Conservation (phyloP, 108 stramenopile genomes). For the Poteriospumella lacustris region DNA sequence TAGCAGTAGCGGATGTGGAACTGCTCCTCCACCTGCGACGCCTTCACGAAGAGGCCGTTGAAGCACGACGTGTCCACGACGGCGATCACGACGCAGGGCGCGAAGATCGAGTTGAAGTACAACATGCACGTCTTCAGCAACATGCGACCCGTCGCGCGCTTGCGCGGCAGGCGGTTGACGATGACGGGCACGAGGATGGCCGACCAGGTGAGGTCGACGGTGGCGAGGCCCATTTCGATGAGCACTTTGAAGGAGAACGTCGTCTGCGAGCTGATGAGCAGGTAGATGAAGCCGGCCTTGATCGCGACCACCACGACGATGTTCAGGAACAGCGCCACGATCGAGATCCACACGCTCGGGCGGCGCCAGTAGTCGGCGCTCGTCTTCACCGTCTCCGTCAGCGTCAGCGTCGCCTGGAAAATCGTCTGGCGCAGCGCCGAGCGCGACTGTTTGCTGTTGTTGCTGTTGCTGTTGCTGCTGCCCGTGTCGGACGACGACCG, state of each 20-base stretch:
- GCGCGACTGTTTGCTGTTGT: too few relatives aligned
- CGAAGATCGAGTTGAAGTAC: not conserved
- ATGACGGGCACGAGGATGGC: not conserved
- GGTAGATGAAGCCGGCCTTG: not conserved
- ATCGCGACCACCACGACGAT: not conserved
- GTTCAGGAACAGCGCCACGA: not conserved
- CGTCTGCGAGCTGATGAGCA: not conserved
- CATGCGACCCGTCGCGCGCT: not conserved
- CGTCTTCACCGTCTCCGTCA: not conserved
- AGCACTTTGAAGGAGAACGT: not conserved
- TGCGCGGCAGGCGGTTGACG: not conserved
- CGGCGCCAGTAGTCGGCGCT: not conserved
- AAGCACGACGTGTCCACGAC: not conserved
- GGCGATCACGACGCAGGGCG: not conserved
- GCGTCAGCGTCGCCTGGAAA: too few relatives aligned
- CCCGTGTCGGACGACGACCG: too few relatives aligned
- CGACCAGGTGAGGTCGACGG: not conserved
- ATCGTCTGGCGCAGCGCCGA: too few relatives aligned
- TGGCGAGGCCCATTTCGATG: not conserved
- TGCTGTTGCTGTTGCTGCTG: too few relatives aligned
- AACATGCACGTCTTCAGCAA: not conserved
- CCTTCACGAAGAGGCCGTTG: not conserved
- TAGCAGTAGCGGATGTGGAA: not conserved
- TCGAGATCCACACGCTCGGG: not conserved
- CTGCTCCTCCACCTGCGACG: not conserved